These are phyloP conservation scores for Xylaria sp. DNA, from an alignment of 2,329 filamentous ascomycete genomes.

Conservation along the genomic window DNA sequence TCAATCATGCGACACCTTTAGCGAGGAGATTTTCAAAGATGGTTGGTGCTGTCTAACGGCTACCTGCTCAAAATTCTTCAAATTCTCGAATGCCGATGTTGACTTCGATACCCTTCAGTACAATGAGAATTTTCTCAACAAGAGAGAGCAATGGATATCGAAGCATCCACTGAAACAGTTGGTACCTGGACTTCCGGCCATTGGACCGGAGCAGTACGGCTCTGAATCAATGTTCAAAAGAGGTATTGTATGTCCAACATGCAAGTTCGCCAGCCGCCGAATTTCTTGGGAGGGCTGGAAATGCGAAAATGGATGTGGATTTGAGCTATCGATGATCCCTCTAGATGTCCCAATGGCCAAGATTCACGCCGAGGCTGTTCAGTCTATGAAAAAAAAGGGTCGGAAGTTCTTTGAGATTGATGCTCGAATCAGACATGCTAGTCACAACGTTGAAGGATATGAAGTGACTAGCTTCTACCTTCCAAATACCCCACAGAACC, in stretches of 20 bases:
- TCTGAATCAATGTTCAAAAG: conserved; percentile 63
- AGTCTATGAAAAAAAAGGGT: not conserved
- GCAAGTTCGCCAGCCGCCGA: conserved; percentile 69
- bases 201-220: conserved; percentile 49
- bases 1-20: conserved; percentile 50
- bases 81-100: conserved; percentile 39
- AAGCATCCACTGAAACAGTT: conserved; percentile 50
- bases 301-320: conserved; percentile 66
- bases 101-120: conserved; percentile 57
- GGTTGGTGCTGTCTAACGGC: conserved; percentile 47
- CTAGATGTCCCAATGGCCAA: conserved; percentile 34
- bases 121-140: conserved; percentile 65
- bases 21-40: conserved; percentile 51
- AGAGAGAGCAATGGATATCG: conserved; percentile 58
- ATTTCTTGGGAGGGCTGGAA: conserved; percentile 70
- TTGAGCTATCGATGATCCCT: conserved; percentile 46
- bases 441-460: conserved; percentile 49
- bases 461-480: conserved; percentile 48
- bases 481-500: conserved; percentile 49
- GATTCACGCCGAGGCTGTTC: conserved; percentile 37
- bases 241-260: conserved; percentile 74
- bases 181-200: conserved; percentile 40
- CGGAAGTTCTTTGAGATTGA: conserved; percentile 20
- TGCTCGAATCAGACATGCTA: not conserved
- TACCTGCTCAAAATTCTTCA: conserved; percentile 63